Percentiles rank a stretch among this genome's conserved stretches.
Conservation (phyloP, 2,329 filamentous ascomycete species). For the Raffaelea ambrosiae region DNA sequence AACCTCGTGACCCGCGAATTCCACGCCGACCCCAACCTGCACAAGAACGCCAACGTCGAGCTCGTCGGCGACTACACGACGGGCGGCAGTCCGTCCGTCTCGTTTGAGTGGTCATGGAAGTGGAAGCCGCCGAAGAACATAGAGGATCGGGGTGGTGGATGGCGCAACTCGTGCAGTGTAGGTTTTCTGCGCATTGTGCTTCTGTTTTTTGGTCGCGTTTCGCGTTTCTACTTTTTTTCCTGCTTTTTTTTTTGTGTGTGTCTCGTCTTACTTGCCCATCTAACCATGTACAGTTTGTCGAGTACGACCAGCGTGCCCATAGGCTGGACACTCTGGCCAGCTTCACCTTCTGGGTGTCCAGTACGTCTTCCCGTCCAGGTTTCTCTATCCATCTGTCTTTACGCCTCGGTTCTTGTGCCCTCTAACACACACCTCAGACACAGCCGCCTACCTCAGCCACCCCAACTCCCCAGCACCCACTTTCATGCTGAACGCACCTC, state of each 20-base stretch:
- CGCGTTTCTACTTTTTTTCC: not conserved
- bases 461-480: slow-evolving; percentile 62
- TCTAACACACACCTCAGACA: slow-evolving; percentile 32
- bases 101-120: slow-evolving; percentile 94
- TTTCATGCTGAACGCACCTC: slow-evolving; percentile 65
- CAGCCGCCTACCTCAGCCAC: slow-evolving; percentile 36
- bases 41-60: slow-evolving; percentile 94
- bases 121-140: slow-evolving; percentile 80
- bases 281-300: slow-evolving; percentile 63
- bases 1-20: slow-evolving; percentile 93
- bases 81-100: slow-evolving; percentile 69
- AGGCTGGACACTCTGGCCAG: slow-evolving; percentile 78
- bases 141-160: slow-evolving; percentile 83
- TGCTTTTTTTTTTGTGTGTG: not conserved
- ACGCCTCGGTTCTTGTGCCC: too few species aligned
- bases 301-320: slow-evolving; percentile 92
- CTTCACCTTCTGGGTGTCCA: slow-evolving; percentile 93
- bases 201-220: too few species aligned
- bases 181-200: slow-evolving; percentile 17
- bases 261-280: slow-evolving; percentile 9
- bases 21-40: slow-evolving; percentile 91
- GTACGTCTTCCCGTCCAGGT: slow-evolving; percentile 33
- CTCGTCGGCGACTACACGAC: slow-evolving; percentile 89
- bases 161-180: slow-evolving; percentile 92
- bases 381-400: not conserved